Evolutionary conservation across 208 protist genomes (phyloP), one percentile per base, ranked within the genome.

Genomic region (Leishmania mexicana): DNA sequence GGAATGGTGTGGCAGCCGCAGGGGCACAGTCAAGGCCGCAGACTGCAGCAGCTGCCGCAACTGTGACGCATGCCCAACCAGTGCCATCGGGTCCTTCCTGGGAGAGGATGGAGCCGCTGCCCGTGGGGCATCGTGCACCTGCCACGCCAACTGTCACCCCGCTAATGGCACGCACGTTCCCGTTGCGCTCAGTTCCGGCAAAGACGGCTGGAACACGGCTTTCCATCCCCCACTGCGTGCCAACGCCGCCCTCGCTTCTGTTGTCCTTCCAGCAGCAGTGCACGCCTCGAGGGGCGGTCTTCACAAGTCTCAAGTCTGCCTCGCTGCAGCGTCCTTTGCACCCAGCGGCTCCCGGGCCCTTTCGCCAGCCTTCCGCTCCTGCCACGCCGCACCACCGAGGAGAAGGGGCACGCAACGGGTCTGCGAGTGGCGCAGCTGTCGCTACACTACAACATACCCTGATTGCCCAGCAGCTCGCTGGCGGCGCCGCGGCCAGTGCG

Each of bases 361-460:
- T 28, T 11, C 42, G 21, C 19, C 67, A 40, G 28, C 71, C 58
- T 2, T 72, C 71, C 3, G 71, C 47, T 31, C 75, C 38, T 15
- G 35, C 35, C 58, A 75, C 76, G 40, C 81, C 70, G 28, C 45
- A 67, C 45, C 76, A 65, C 10, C n/a, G 51, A 54, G 51, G 51
- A 21, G 35, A 60, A 21, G 1, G 51, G 49, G 17, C 70, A 74
- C 40, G 21, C 45, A 31, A 31, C 8, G 24, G 28, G 28, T 17
- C 6, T 74, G 42, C 28, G 42, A 74, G 70, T 74, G 70, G 28
- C 38, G 11, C 7, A 8, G 28, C 70, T 51, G 10, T 42, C 67
- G 24, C 67, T 53, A 19, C 45, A 11, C 45, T 45, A 0, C 6
- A 21, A 21, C 4, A 28, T 53, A n/a, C 67, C 24, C 58, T 76